Evolutionary conservation across 345 rosid genomes (phyloP), one percentile per base, ranked within the genome.

Genomic region (Stellera chamaejasme): DNA sequence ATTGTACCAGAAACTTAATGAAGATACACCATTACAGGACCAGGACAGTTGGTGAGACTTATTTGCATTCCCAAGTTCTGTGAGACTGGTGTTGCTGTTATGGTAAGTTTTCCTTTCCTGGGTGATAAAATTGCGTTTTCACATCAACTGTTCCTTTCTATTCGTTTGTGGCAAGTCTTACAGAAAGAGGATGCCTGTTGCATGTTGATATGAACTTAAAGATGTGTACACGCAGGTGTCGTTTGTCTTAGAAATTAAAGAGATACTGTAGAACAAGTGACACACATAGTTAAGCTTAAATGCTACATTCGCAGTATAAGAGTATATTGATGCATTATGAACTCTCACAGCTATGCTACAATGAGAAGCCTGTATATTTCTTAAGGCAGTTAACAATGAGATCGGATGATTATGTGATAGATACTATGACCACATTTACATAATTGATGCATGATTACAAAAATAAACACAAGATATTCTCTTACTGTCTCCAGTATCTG

Each of bases 51-150:
- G 57, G 86, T 78, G 16, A 80, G 89, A 62, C 82, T 90, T 50
- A 72, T 91, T 63, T 80, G 79, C 75, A 72, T 88, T 66, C 98
- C 96, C 36, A 85, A 74, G 58, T 87, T 89, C 74, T 74, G 77
- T 9, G 79, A 84, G 59, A 84, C 90, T 4, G 96, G 96, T 65
- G 66, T 81, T 56, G 96, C 91, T 26, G 90, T 84, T 66, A 67
- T 80, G 89, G 97, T 93, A 73, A 75, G 82, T 63, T 0, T 47
- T 12, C 54, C 15, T 47, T 23, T 39, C 16, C 56, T 36, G 10
- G 7, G 59, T 53, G 56, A 45, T 63, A 43, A 59, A 68, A 50
- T 8, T 36, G 27, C 13, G 25, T 42, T 32, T 43, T 3, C 12
- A 16, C 55, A 28, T n/a, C 26, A 43, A 13, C 48, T 47, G 10